phyloP scores from a whole-genome alignment of 805 yeast genomes.

The Candida michaelii region DNA sequence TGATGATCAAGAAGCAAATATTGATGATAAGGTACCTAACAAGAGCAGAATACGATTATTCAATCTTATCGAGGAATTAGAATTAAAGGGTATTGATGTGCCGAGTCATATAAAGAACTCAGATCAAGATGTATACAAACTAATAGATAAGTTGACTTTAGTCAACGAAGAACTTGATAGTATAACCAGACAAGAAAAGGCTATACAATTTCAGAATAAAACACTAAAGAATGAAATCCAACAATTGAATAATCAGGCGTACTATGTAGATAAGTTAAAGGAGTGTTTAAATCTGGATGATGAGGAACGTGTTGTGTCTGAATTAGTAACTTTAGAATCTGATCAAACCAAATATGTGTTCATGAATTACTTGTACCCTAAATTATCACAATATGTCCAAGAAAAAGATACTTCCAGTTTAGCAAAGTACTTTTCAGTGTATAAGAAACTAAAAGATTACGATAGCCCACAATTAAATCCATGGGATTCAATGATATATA shows the following conservation, averaged over 20 bases:
- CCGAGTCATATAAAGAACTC: slow-evolving; percentile 35
- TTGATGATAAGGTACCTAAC: slow-evolving; percentile 15
- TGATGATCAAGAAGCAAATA: slow-evolving; percentile 18
- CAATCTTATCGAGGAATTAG: slow-evolving; percentile 36
- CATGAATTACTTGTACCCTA: slow-evolving; percentile 5
- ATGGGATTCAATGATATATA: slow-evolving; percentile 23
- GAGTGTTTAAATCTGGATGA: slow-evolving; percentile 1
- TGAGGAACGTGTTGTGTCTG: neutral
- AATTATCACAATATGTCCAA: slow-evolving; percentile 2
- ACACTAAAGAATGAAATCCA: slow-evolving; percentile 6
- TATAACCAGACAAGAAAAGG: slow-evolving; percentile 13
- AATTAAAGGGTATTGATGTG: slow-evolving; percentile 30
- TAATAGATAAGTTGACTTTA: slow-evolving; percentile 16
- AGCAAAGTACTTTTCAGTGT: neutral
- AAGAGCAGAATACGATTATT: slow-evolving; percentile 20
- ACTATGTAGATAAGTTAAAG: slow-evolving; percentile 4
- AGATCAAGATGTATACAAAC: slow-evolving; percentile 10
- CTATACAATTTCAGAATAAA: slow-evolving; percentile 9
- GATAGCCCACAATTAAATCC: slow-evolving; percentile 10
- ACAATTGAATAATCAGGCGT: neutral
- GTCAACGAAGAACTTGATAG: slow-evolving; percentile 18
- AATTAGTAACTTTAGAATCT: slow-evolving; percentile 4
- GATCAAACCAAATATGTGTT: slow-evolving; percentile 11
- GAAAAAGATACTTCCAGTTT: neutral
- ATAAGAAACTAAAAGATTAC: slow-evolving; percentile 4